Evolutionary conservation across 495 filamentous ascomycete genomes (phyloP).

Genomic region (Podospora tetraspora): DNA sequence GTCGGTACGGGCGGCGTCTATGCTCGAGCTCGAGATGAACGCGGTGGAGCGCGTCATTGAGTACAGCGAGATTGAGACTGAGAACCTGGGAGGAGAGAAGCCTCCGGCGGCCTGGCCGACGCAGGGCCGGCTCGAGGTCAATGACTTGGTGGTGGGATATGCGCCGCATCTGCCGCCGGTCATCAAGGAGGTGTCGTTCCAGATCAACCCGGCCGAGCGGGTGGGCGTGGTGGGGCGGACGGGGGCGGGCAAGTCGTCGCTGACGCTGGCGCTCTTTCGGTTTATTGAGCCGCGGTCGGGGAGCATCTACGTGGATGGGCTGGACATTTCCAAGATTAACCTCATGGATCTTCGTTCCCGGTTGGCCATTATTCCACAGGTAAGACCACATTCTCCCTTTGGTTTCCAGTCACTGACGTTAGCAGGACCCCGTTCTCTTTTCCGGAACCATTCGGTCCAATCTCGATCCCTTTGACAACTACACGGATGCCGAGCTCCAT

Average conservation of each 20-base stretch:
- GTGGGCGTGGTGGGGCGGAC: slow-evolving; percentile 46
- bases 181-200: slow-evolving; percentile 31
- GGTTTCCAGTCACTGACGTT: background rate
- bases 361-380: slow-evolving; percentile 70
- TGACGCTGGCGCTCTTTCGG: slow-evolving; percentile 36
- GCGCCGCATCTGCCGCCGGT: slow-evolving; percentile 26
- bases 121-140: slow-evolving; percentile 64
- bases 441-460: slow-evolving; percentile 41
- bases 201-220: slow-evolving; percentile 30
- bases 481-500: slow-evolving; percentile 38
- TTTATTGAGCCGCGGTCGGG: slow-evolving; percentile 33
- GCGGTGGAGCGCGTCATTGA: slow-evolving; percentile 71
- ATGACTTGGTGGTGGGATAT: slow-evolving; percentile 35
- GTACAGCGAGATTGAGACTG: slow-evolving; percentile 63
- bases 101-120: slow-evolving; percentile 72
- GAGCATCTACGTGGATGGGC: slow-evolving; percentile 38
- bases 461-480: slow-evolving; percentile 45
- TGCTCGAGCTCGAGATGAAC: slow-evolving; percentile 71
- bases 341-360: slow-evolving; percentile 61
- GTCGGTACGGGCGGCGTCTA: slow-evolving; percentile 51
- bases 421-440: slow-evolving; percentile 37
- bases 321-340: slow-evolving; percentile 64
- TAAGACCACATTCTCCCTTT: background rate
- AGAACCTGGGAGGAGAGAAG: slow-evolving; percentile 52
- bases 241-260: slow-evolving; percentile 40